Percentiles rank a stretch among this genome's conserved stretches.
phyloP scores from a whole-genome alignment of 306 rosid genomes.

The Rosa lucieae region DNA sequence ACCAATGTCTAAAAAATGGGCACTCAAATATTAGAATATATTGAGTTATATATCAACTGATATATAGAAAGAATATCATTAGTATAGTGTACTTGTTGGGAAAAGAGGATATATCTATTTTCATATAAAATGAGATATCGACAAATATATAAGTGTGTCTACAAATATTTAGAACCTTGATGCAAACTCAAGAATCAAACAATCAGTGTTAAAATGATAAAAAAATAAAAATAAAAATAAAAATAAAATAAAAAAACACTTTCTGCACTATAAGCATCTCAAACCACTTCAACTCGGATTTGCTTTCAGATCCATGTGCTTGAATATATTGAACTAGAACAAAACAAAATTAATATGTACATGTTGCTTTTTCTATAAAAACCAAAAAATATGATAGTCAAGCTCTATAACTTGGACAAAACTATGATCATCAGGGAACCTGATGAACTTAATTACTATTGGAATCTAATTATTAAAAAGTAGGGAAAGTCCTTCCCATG shows the following conservation, averaged over 20 bases:
- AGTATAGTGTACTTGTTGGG: too few relatives aligned
- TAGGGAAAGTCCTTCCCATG: slow-evolving; percentile 47
- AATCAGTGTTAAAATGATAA: not conserved
- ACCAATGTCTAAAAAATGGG: not conserved
- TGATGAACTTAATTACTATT: not conserved
- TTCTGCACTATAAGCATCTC: not conserved
- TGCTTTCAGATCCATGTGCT: not conserved
- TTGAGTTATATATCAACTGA: too few relatives aligned
- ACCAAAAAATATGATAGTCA: not conserved
- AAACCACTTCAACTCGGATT: not conserved
- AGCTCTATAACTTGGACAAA: not conserved
- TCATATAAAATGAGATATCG: too few relatives aligned
- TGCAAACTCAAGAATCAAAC: too few relatives aligned
- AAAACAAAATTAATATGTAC: not conserved
- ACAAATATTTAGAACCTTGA: too few relatives aligned
- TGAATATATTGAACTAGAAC: not conserved
- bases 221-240: not conserved
- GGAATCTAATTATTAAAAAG: slow-evolving; percentile 17
- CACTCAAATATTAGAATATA: too few relatives aligned
- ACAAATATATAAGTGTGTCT: too few relatives aligned
- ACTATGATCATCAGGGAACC: not conserved
- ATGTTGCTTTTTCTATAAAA: not conserved
- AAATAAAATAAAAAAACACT: not conserved
- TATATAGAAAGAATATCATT: too few relatives aligned
- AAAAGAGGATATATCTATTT: too few relatives aligned